These are phyloP conservation scores for Raddia distichophylla DNA, from an alignment of 176 grass and related monocot species.

Conservation along the genomic window DNA sequence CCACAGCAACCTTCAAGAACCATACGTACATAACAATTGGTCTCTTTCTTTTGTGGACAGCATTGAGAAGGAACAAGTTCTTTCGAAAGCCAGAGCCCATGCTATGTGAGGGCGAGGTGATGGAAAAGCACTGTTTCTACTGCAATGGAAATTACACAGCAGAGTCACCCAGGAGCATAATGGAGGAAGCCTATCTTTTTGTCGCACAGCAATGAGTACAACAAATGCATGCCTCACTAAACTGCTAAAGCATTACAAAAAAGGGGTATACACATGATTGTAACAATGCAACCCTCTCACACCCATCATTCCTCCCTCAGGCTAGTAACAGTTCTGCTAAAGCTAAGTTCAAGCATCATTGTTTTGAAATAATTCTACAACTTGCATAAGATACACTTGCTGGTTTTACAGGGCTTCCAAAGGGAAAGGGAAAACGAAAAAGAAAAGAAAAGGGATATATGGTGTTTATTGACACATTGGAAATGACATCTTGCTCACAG, in stretches of 20 bases:
- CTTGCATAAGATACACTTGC: constrained; percentile 19
- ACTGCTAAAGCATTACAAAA: constrained; percentile 40
- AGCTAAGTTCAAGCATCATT: constrained; percentile 45
- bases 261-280: constrained; percentile 47
- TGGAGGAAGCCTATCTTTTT: constrained; percentile 25
- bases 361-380: constrained; percentile 23
- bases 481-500: constrained; percentile 33
- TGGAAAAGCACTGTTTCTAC: not conserved
- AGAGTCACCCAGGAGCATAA: not conserved
- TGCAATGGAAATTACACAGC: constrained; percentile 8
- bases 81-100: not conserved
- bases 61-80: not conserved
- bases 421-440: no score
- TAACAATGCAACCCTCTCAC: constrained; percentile 33
- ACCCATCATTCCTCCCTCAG: constrained; percentile 50
- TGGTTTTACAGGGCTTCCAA: constrained; percentile 39
- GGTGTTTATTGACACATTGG: constrained; percentile 24
- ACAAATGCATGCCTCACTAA: constrained; percentile 41
- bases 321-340: constrained; percentile 40
- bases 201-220: constrained; percentile 27
- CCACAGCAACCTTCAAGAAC: not conserved
- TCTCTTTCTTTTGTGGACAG: not conserved
- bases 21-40: not conserved
- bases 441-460: not conserved
- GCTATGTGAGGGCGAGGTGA: not conserved